These are phyloP conservation scores for Candida methanosorbosa DNA, from an alignment of 805 yeast genomes.

Conservation along the genomic window DNA sequence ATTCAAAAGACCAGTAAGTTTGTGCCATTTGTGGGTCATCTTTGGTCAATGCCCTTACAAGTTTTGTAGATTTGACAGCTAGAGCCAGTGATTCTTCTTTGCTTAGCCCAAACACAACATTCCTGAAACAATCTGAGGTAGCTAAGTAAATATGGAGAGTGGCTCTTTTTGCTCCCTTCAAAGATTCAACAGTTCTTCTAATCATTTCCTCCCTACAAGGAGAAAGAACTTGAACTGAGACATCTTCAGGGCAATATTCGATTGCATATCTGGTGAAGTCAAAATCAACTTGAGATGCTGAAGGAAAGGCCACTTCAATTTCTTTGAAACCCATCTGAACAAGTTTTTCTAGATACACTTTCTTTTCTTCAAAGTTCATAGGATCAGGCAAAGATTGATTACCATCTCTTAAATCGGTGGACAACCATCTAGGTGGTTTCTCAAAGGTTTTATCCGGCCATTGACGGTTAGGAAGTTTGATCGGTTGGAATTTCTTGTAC, in stretches of 20 bases:
- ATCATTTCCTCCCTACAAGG: slow-evolving; percentile 74
- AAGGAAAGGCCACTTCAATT: slow-evolving; percentile 76
- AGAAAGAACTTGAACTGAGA: slow-evolving; percentile 64
- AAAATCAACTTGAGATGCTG: slow-evolving; percentile 73
- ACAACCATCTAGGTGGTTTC: slow-evolving; percentile 73
- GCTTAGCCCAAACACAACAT: slow-evolving; percentile 59
- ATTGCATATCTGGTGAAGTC: slow-evolving; percentile 74
- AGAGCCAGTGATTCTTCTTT: slow-evolving; percentile 48
- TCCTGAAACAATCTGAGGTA: slow-evolving; percentile 65
- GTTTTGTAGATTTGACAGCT: slow-evolving; percentile 55
- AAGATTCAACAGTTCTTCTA: slow-evolving; percentile 60
- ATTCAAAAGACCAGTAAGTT: slow-evolving; percentile 69
- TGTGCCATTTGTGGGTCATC: slow-evolving; percentile 45
- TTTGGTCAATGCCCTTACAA: slow-evolving; percentile 60
- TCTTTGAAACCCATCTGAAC: slow-evolving; percentile 74
- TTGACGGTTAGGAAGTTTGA: slow-evolving; percentile 50
- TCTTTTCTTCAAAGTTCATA: slow-evolving; percentile 74
- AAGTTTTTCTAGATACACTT: slow-evolving; percentile 57
- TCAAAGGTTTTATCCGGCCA: slow-evolving; percentile 60
- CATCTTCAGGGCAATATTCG: slow-evolving; percentile 68
- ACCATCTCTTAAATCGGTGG: slow-evolving; percentile 79
- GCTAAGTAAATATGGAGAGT: slow-evolving; percentile 73
- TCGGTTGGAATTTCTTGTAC: slow-evolving; percentile 47
- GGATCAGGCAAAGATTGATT: slow-evolving; percentile 83
- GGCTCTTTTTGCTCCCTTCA: slow-evolving; percentile 68